Evolutionary conservation across 2,329 filamentous ascomycete species (phyloP).

Genomic region (Metarhizium robertsii): DNA sequence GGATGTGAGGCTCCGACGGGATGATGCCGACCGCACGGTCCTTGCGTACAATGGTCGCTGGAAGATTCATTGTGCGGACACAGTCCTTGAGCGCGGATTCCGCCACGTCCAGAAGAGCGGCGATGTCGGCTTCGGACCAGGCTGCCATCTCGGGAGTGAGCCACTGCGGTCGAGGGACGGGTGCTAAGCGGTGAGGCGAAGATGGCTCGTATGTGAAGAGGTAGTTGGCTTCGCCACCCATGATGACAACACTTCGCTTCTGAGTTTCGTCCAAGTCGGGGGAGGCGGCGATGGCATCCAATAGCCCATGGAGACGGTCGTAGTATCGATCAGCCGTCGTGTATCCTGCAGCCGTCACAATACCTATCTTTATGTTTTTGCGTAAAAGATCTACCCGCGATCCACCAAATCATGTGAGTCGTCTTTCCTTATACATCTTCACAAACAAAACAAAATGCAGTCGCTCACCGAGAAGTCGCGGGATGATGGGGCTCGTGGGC

Average conservation of each 20-base stretch:
- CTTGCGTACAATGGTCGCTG: slow-evolving; percentile 76
- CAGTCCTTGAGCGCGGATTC: slow-evolving; percentile 78
- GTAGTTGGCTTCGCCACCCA: slow-evolving; percentile 95
- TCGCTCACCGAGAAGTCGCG: slow-evolving; percentile 40
- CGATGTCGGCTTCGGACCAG: slow-evolving; percentile 71
- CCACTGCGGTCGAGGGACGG: slow-evolving; percentile 60
- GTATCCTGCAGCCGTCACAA: slow-evolving; percentile 95
- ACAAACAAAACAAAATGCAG: too few relatives aligned
- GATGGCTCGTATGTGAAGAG: slow-evolving; percentile 69
- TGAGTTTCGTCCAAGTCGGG: slow-evolving; percentile 51
- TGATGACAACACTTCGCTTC: slow-evolving; percentile 75
- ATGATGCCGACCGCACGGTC: slow-evolving; percentile 77
- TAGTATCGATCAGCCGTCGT: slow-evolving; percentile 82
- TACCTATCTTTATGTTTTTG: slow-evolving; percentile 76
- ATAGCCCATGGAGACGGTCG: slow-evolving; percentile 72
- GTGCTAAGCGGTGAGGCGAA: slow-evolving; percentile 57
- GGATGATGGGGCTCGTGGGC: slow-evolving; percentile 67
- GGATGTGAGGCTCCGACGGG: slow-evolving; percentile 47
- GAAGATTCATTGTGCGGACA: slow-evolving; percentile 67
- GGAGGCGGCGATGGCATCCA: slow-evolving; percentile 63
- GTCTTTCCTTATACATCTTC: not conserved
- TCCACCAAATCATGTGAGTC: not conserved
- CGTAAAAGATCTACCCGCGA: slow-evolving; percentile 53
- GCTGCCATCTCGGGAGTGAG: slow-evolving; percentile 67
- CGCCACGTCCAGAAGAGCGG: slow-evolving; percentile 75